These are phyloP conservation scores for Melastoma malabathricum DNA, from an alignment of 345 rosid genomes.

Conservation along the genomic window DNA sequence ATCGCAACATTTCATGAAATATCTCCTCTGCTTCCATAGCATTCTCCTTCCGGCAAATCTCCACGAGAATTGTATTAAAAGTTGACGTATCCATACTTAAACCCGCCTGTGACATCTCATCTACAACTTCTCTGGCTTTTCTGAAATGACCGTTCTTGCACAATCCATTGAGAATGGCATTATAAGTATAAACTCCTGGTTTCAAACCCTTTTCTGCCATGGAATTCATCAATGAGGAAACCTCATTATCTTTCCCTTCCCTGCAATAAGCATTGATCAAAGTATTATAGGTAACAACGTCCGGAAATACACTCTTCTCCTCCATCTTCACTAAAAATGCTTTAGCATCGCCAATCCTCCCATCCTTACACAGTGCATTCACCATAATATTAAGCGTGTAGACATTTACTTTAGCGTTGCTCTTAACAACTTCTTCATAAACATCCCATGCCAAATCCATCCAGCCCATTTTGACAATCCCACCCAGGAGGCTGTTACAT, in stretches of 20 bases:
- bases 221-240: conserved; percentile 40
- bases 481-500: conserved; percentile 58
- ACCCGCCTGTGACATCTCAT: conserved; percentile 43
- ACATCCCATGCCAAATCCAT: conserved; percentile 46
- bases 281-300: conserved; percentile 60
- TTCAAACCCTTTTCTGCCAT: conserved; percentile 54
- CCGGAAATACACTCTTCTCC: conserved; percentile 45
- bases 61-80: conserved; percentile 56
- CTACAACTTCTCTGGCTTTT: conserved; percentile 48
- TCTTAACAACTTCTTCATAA: conserved; percentile 19
- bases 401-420: conserved; percentile 25
- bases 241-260: conserved; percentile 47
- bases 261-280: conserved; percentile 52
- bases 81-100: conserved; percentile 53
- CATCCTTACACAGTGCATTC: conserved; percentile 74
- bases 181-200: conserved; percentile 52
- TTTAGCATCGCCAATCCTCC: conserved; percentile 30
- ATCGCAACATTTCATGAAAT: conserved; percentile 36
- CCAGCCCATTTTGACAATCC: conserved; percentile 58
- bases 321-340: conserved; percentile 34
- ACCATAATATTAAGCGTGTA: conserved; percentile 71
- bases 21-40: conserved; percentile 31
- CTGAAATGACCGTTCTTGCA: conserved; percentile 36
- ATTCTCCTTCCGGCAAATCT: conserved; percentile 47
- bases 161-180: conserved; percentile 48